Evolutionary conservation across 179 eudicot species (phyloP), one percentile per base, ranked within the genome.

Genomic region (Patellifolia procumbens): DNA sequence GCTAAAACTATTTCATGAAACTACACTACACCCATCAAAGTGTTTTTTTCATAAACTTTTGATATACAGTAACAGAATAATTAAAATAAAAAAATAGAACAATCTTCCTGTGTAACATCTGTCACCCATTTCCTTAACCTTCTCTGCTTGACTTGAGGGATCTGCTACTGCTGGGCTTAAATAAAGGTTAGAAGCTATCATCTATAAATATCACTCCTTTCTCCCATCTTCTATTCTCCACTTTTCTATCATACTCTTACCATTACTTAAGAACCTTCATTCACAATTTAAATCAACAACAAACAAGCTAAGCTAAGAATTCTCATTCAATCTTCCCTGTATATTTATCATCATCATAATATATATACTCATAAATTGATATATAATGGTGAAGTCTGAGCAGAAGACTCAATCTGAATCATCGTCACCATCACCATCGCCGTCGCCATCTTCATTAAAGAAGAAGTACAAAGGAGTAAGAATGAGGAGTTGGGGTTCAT

Each of bases 401-500:
- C 83, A 51, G 19, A 85, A 82, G 73, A 77, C 74, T 62, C 81
- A 82, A 72, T 63, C 89, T 59, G 77, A 69, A 74, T 26, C 79
- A 39, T 10, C 78, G 4, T 52, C 68, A 1, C 49, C 79, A 19
- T 68, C 79, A 48, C 3, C 59, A 10, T 4, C 63, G 3, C 35
- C 70, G 6, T 67, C 85, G 20, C 63, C 88, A 0, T 69, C 86
- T 19, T 60, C 77, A 26, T 58, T 60, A 56, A 87, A 82, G 83
- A 90, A 88, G 83, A 92, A 90, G 77, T 94, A 84, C 84, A 94
- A 89, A 58, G 98, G 98, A 68, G 98, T 94, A 11, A 83, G 98
- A 71, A 94, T 94, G 98, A 89, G 98, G 68, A 94, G 94, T 32
- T 92, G 98, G 98, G 98, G 98, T 0, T 90, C 98, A 68, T 94